phyloP scores from a whole-genome alignment of 202 grass and related monocot genomes.

The Carex arenaria region DNA sequence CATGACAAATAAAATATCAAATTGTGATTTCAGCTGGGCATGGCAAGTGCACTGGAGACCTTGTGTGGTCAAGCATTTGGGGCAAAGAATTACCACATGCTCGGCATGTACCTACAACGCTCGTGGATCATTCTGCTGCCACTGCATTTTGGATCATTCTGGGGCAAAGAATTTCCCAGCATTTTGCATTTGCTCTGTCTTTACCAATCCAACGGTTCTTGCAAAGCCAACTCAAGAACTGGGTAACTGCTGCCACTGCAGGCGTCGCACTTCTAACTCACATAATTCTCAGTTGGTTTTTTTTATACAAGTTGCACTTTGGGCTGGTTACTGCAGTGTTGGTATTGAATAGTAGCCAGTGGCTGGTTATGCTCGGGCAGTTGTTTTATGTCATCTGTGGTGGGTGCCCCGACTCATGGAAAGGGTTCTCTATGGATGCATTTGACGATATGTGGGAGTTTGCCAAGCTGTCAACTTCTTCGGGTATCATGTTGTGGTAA shows the following conservation, averaged over 20 bases:
- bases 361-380: slow-evolving; percentile 49
- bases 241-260: slow-evolving; percentile 40
- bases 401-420: slow-evolving; percentile 62
- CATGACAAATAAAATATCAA: background rate
- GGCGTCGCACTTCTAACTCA: slow-evolving; percentile 37
- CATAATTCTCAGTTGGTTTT: slow-evolving; percentile 47
- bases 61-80: slow-evolving; percentile 82
- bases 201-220: slow-evolving; percentile 69
- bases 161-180: too few relatives aligned
- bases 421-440: slow-evolving; percentile 61
- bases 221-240: slow-evolving; percentile 92
- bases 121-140: slow-evolving; percentile 81
- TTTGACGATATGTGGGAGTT: slow-evolving; percentile 76
- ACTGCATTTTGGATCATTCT: too few relatives aligned
- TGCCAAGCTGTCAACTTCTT: slow-evolving; percentile 65
- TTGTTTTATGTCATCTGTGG: slow-evolving; percentile 40
- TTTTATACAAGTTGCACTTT: slow-evolving; percentile 20
- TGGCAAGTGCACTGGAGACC: slow-evolving; percentile 92
- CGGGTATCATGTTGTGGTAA: slow-evolving; percentile 84
- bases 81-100: slow-evolving; percentile 68
- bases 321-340: slow-evolving; percentile 32
- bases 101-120: slow-evolving; percentile 77
- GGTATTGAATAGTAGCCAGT: slow-evolving; percentile 49
- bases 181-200: slow-evolving; percentile 62
- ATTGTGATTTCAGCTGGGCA: slow-evolving; percentile 46